These are phyloP conservation scores for Cotoneaster glaucophyllus DNA, from an alignment of 306 rosid genomes.

Conservation along the genomic window DNA sequence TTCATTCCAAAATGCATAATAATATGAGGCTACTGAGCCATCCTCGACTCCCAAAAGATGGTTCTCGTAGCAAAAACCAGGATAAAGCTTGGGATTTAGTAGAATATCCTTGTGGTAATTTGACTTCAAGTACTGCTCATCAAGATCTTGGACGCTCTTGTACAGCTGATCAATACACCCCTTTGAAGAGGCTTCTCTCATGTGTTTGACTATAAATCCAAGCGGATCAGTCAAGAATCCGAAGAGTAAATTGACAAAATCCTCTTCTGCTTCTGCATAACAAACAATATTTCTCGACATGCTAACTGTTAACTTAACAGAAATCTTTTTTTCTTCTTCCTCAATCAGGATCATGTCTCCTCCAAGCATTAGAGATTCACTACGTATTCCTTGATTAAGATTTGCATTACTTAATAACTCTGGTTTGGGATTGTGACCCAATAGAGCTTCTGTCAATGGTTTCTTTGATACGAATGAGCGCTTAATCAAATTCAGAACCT, in stretches of 20 bases:
- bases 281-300: neutral
- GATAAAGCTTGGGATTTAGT: neutral
- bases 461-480: neutral
- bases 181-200: neutral
- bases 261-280: constrained; percentile 10
- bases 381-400: neutral
- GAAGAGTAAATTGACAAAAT: constrained; percentile 5
- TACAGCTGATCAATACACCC: constrained; percentile 10
- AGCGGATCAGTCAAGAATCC: constrained; percentile 10
- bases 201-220: neutral
- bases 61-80: neutral
- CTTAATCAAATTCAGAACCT: neutral
- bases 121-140: neutral
- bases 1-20: neutral
- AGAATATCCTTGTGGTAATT: neutral
- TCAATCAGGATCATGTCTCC: too few relatives aligned
- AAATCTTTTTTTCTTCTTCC: neutral
- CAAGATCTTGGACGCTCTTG: neutral
- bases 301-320: neutral
- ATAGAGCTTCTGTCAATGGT: neutral
- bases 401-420: neutral
- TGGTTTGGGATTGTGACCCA: neutral
- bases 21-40: neutral
- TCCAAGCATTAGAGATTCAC: neutral
- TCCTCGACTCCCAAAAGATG: neutral